phyloP scores from a whole-genome alignment of 2,329 filamentous ascomycete genomes.

The Colletotrichum spaethianum region DNA sequence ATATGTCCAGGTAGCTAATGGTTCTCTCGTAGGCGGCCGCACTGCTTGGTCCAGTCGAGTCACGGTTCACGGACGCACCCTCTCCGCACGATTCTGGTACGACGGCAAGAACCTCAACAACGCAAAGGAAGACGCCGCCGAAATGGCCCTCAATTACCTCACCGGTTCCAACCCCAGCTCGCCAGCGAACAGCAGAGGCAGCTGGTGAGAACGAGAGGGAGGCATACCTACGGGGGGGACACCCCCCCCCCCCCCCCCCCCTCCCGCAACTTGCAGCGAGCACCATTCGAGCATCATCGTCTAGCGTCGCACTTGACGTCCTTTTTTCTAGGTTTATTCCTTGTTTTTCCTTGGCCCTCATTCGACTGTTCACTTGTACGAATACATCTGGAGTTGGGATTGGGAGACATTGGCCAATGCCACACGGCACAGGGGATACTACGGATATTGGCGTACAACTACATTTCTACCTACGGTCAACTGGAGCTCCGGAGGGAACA shows the following conservation, averaged over 20 bases:
- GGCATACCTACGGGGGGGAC: too few species aligned
- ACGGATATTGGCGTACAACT: conserved; percentile 41
- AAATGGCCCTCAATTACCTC: conserved; percentile 78
- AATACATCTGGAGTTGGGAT: conserved; percentile 41
- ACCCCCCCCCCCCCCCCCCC: too few species aligned
- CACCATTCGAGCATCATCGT: conserved; percentile 28
- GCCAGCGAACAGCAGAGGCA: conserved; percentile 49
- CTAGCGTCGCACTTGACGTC: conserved; percentile 28
- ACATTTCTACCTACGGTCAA: conserved; percentile 38
- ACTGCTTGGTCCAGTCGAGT: conserved; percentile 92
- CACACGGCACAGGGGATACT: conserved; percentile 39
- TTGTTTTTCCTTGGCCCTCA: conserved; percentile 19
- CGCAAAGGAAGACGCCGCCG: conserved; percentile 91
- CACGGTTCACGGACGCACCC: conserved; percentile 74
- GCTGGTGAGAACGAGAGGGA: conserved; percentile 30
- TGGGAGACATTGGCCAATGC: conserved; percentile 38
- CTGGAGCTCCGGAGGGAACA: conserved; percentile 6
- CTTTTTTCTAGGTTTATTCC: not conserved
- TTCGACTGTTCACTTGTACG: conserved; percentile 39
- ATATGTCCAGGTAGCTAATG: conserved; percentile 12
- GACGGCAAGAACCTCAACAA: conserved; percentile 91
- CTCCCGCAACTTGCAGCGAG: conserved; percentile 17
- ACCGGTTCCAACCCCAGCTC: conserved; percentile 58
- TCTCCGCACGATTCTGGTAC: conserved; percentile 90
- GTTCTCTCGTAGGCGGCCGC: conserved; percentile 76